phyloP scores from a whole-genome alignment of 75 land plant species.

The Cupressus sempervirens region DNA sequence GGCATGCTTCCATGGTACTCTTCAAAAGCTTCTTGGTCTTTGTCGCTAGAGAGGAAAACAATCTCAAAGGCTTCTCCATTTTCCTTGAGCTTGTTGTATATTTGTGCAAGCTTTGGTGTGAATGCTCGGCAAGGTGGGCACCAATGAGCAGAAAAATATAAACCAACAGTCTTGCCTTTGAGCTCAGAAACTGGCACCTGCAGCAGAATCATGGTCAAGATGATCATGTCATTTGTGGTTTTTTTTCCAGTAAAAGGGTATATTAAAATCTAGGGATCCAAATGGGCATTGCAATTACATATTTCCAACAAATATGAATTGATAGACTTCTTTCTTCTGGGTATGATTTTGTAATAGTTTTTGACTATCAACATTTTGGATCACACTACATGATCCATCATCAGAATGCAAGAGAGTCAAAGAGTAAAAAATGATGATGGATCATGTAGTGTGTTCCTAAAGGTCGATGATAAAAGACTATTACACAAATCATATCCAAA shows the following conservation, averaged over 20 bases:
- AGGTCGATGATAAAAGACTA: no score
- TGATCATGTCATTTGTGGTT: background rate
- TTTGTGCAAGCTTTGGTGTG: constrained; percentile 47
- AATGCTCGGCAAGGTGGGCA: constrained; percentile 69
- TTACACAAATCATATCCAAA: no score
- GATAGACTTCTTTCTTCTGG: no score
- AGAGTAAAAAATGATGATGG: no score
- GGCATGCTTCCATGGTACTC: constrained; percentile 57
- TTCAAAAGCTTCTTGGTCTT: constrained; percentile 48
- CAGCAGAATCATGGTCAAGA: background rate
- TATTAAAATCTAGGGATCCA: background rate
- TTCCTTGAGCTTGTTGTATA: constrained; percentile 52
- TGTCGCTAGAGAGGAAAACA: constrained; percentile 57
- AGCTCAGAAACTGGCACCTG: constrained; percentile 52
- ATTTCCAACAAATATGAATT: background rate
- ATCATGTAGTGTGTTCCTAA: no score
- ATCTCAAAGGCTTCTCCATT: constrained; percentile 46
- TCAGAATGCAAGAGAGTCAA: no score
- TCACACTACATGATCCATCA: no score
- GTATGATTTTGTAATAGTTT: no score
- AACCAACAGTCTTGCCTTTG: constrained; percentile 52
- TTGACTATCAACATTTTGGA: no score
- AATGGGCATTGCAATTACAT: background rate
- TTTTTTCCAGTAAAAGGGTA: background rate
- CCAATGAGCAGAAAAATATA: constrained; percentile 78